A percentile compares a stretch with the other conserved stretches of the same genome.
These are phyloP conservation scores for Lentinula sp. DNA, from an alignment of 768 basidiomycete genomes.

Conservation along the genomic window DNA sequence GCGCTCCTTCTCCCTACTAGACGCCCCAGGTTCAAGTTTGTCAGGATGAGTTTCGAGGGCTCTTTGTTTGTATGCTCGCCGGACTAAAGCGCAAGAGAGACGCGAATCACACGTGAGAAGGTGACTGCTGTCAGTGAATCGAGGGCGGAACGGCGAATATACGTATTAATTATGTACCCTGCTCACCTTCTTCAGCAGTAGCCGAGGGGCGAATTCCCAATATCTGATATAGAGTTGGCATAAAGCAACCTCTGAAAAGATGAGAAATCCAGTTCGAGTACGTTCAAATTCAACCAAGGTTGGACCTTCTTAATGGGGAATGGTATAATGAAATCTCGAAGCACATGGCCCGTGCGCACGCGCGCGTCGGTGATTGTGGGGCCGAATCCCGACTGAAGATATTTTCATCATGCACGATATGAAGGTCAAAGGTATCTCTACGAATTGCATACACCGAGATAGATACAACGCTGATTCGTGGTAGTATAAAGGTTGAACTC, in stretches of 20 bases:
- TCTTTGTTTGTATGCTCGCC: conserved; percentile 60
- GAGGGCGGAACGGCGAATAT: background rate
- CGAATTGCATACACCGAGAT: too few species aligned
- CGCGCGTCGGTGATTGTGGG: background rate
- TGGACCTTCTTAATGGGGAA: conserved; percentile 1
- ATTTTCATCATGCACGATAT: too few species aligned
- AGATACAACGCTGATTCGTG: too few species aligned
- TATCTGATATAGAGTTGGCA: conserved; percentile 2
- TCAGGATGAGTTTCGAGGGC: conserved; percentile 72
- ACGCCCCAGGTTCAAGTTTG: conserved; percentile 52
- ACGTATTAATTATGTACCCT: background rate
- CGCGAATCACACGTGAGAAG: background rate
- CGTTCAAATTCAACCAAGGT: background rate
- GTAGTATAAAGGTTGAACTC: too few species aligned
- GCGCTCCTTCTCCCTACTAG: conserved; percentile 41
- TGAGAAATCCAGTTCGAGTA: background rate
- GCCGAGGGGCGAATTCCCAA: conserved; percentile 1
- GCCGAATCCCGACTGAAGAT: background rate
- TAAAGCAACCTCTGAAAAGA: background rate
- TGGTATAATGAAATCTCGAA: background rate
- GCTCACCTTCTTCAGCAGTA: background rate
- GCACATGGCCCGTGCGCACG: background rate
- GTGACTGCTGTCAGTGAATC: too few species aligned
- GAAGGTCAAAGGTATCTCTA: too few species aligned
- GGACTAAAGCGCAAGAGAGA: conserved; percentile 33